These are phyloP conservation scores for Hypoxylon sp. DNA, from an alignment of 2,329 filamentous ascomycete species.

Conservation along the genomic window DNA sequence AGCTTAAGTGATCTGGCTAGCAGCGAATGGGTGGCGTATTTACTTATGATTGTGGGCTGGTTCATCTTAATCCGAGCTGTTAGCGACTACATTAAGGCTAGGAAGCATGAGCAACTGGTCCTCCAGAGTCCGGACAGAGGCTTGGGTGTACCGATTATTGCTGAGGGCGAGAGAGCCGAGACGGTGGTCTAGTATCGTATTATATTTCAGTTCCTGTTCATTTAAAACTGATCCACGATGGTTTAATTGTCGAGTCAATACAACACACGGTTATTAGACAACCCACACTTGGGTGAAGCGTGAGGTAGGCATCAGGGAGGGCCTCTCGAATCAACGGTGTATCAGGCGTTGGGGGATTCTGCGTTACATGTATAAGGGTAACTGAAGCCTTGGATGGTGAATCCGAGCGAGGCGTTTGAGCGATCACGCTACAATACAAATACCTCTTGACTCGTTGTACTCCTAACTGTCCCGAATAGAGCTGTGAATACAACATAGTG, in stretches of 20 bases:
- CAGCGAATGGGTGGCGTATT: constrained; percentile 90
- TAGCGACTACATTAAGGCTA: constrained; percentile 88
- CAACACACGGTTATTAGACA: constrained; percentile 31
- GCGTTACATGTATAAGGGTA: neutral
- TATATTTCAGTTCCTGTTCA: constrained; percentile 2
- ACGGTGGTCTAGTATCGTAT: constrained; percentile 72
- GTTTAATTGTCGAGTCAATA: constrained; percentile 25
- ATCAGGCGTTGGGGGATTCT: constrained; percentile 16
- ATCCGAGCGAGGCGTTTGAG: constrained; percentile 21
- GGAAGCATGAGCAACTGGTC: constrained; percentile 92
- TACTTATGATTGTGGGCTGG: constrained; percentile 97
- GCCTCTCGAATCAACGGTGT: constrained; percentile 26
- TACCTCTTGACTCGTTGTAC: constrained; percentile 3
- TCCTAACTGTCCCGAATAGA: neutral
- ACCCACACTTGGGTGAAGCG: constrained; percentile 9
- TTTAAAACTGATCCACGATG: constrained; percentile 4
- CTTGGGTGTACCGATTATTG: constrained; percentile 86
- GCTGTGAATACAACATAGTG: neutral
- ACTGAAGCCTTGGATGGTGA: constrained; percentile 9
- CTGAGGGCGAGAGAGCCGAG: constrained; percentile 85
- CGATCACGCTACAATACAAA: constrained; percentile 29
- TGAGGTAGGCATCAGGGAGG: constrained; percentile 18
- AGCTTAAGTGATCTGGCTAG: constrained; percentile 73
- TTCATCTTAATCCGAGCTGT: constrained; percentile 96
- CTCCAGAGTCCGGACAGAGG: constrained; percentile 93